phyloP scores from a whole-genome alignment of 1,139 yeast species.

The Maudiozyma humilis region DNA sequence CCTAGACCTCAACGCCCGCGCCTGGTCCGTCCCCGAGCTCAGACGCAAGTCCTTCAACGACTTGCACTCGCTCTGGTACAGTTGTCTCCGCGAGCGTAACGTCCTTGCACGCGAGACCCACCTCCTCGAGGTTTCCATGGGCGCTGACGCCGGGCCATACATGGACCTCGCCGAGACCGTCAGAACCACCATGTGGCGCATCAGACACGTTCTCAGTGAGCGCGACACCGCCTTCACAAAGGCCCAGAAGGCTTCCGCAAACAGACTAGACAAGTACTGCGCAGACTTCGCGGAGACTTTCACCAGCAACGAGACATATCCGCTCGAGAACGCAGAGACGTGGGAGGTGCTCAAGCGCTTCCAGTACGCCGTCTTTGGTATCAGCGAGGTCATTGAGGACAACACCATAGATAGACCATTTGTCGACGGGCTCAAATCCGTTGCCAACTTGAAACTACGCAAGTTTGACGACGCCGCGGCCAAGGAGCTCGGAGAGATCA shows the following conservation, averaged over 20 bases:
- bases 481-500: conserved; percentile 17
- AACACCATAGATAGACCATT: conserved; percentile 52
- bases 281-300: conserved; percentile 52
- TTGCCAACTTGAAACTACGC: conserved; percentile 58
- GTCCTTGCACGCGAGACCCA: conserved; percentile 67
- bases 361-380: conserved; percentile 76
- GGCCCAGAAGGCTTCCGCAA: conserved; percentile 43
- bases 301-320: conserved; percentile 41
- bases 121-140: conserved; percentile 26
- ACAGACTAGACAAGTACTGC: conserved; percentile 42
- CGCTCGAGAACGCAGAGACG: conserved; percentile 49
- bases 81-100: conserved; percentile 76
- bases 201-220: conserved; percentile 81
- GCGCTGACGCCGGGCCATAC: conserved; percentile 35
- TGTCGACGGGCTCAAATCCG: conserved; percentile 56
- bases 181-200: conserved; percentile 58
- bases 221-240: conserved; percentile 66
- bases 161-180: conserved; percentile 38
- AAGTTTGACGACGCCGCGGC: conserved; percentile 34
- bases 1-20: conserved; percentile 53
- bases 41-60: conserved; percentile 90
- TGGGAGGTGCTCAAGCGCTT: conserved; percentile 68
- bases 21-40: conserved; percentile 84
- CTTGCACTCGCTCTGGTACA: conserved; percentile 84
- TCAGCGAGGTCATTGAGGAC: conserved; percentile 45